phyloP scores from a whole-genome alignment of 345 rosid genomes.

The Durio zibethinus region DNA sequence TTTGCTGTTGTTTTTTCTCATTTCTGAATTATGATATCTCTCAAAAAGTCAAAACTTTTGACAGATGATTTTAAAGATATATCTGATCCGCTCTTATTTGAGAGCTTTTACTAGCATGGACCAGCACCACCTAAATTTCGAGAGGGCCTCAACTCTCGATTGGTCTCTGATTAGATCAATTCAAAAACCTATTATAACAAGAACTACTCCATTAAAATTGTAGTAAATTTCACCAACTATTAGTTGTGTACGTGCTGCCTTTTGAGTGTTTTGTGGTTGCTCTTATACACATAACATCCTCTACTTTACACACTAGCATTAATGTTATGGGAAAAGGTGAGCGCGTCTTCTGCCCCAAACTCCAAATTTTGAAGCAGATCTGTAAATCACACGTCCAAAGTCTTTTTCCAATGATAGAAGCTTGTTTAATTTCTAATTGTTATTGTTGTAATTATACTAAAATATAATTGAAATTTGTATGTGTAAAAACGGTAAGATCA shows the following conservation, averaged over 20 bases:
- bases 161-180: not conserved
- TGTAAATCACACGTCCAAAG: not conserved
- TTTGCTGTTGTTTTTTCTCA: not conserved
- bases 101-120: slow-evolving; percentile 4
- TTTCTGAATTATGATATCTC: not conserved
- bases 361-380: not conserved
- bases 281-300: too few species aligned
- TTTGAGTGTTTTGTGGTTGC: too few species aligned
- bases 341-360: not conserved
- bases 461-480: too few species aligned
- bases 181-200: not conserved
- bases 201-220: not conserved
- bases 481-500: too few species aligned
- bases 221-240: not conserved
- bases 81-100: not conserved
- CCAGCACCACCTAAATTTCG: not conserved
- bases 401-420: too few species aligned
- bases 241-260: too few species aligned
- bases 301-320: too few species aligned
- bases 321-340: not conserved
- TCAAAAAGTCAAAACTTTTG: not conserved
- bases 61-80: not conserved
- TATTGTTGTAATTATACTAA: too few species aligned
- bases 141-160: not conserved
- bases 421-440: too few species aligned